Percentiles rank a stretch among this genome's conserved stretches.
Evolutionary conservation across 306 rosid genomes (phyloP).

Genomic region (Urtica urens): DNA sequence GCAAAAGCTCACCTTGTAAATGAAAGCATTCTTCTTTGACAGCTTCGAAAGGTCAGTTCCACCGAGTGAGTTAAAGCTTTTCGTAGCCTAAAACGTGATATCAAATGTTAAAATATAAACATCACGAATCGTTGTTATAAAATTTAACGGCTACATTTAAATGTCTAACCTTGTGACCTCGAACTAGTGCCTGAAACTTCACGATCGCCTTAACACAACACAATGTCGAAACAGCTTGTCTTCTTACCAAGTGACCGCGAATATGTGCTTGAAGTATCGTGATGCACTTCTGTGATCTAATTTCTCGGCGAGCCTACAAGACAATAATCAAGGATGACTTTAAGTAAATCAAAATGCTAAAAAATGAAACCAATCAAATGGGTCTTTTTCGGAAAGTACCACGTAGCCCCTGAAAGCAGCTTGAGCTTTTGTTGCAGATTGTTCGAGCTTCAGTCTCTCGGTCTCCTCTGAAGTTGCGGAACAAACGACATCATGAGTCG

Average conservation of each 20-base stretch:
- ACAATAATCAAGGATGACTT: background rate
- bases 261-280: constrained; percentile 24
- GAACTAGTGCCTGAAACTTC: constrained; percentile 23
- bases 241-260: constrained; percentile 31
- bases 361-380: background rate
- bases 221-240: constrained; percentile 27
- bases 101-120: background rate
- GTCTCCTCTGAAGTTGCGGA: constrained; percentile 25
- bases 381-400: constrained; percentile 21
- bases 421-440: constrained; percentile 55
- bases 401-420: constrained; percentile 61
- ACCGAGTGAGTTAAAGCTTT: background rate
- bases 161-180: constrained; percentile 19
- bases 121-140: background rate
- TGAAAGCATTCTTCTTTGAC: constrained; percentile 14
- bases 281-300: constrained; percentile 18
- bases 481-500: constrained; percentile 15
- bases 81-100: constrained; percentile 13
- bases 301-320: constrained; percentile 27
- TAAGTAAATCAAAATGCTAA: background rate
- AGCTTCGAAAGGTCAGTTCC: constrained; percentile 13
- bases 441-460: constrained; percentile 26
- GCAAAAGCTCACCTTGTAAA: constrained; percentile 19
- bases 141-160: background rate
- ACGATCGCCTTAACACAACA: constrained; percentile 25